phyloP scores from a whole-genome alignment of 352 stramenopile genomes.

The Pythium brachiatum region DNA sequence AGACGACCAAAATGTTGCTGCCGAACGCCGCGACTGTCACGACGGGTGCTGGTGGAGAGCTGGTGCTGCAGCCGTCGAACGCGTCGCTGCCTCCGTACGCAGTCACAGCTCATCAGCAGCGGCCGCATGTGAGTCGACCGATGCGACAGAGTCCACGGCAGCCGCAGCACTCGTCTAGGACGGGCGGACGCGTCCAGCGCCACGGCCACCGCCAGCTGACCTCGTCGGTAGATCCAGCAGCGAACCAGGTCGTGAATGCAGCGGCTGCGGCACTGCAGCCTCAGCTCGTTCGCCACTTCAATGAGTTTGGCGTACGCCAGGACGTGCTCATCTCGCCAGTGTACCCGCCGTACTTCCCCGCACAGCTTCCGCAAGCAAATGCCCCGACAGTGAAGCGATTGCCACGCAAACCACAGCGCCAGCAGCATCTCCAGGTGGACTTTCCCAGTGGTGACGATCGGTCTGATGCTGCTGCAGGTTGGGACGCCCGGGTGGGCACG shows the following conservation, averaged over 20 bases:
- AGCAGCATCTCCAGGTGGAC: slow-evolving; percentile 5
- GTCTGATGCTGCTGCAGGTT: neutral
- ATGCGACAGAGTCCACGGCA: neutral
- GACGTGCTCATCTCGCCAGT: slow-evolving; percentile 56
- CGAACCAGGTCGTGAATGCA: neutral
- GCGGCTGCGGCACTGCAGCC: slow-evolving; percentile 1
- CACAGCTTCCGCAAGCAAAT: slow-evolving; percentile 6
- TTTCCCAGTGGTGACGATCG: slow-evolving; percentile 7
- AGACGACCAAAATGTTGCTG: slow-evolving; percentile 40
- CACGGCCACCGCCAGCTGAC: slow-evolving; percentile 15
- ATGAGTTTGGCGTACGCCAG: slow-evolving; percentile 62
- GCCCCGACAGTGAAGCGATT: slow-evolving; percentile 8
- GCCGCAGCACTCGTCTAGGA: neutral
- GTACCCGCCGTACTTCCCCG: slow-evolving; percentile 49
- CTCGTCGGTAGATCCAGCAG: slow-evolving; percentile 1
- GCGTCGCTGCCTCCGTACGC: slow-evolving; percentile 10
- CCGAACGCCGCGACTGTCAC: slow-evolving; percentile 34
- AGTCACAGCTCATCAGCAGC: neutral
- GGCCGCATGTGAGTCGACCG: neutral
- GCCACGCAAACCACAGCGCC: slow-evolving; percentile 7
- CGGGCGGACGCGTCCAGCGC: neutral
- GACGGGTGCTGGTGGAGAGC: slow-evolving; percentile 30
- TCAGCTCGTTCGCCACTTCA: slow-evolving; percentile 60
- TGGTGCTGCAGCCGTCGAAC: slow-evolving; percentile 25
- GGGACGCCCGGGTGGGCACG: slow-evolving; percentile 5